These are phyloP conservation scores for Candida schatavii DNA, from an alignment of 805 yeast species.

Conservation along the genomic window DNA sequence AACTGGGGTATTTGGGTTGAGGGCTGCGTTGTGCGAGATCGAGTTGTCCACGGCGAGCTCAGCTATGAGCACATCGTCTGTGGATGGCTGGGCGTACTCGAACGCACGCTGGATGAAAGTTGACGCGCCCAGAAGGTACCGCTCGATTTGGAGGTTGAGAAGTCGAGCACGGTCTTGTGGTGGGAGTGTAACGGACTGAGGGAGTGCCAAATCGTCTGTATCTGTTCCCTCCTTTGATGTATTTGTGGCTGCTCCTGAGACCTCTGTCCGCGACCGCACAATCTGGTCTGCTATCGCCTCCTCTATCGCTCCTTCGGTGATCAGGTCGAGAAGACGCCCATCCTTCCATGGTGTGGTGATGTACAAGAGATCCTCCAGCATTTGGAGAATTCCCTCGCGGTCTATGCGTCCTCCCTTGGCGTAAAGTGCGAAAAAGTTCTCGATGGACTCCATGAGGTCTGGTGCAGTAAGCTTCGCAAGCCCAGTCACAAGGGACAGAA, in stretches of 20 bases:
- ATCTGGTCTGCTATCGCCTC: constrained; percentile 65
- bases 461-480: constrained; percentile 63
- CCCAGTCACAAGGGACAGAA: constrained; percentile 72
- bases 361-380: constrained; percentile 83
- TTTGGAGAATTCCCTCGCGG: constrained; percentile 73
- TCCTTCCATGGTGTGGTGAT: constrained; percentile 87
- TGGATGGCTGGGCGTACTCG: constrained; percentile 80
- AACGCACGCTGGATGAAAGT: constrained; percentile 83
- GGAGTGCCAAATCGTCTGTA: constrained; percentile 37
- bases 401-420: constrained; percentile 58
- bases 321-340: constrained; percentile 58
- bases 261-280: constrained; percentile 36
- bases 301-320: constrained; percentile 63
- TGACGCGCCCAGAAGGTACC: constrained; percentile 85
- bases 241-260: constrained; percentile 19
- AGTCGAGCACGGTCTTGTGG: constrained; percentile 53
- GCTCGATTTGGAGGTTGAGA: constrained; percentile 63
- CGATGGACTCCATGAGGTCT: constrained; percentile 75
- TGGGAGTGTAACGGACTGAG: constrained; percentile 52
- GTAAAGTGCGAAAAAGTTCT: constrained; percentile 76
- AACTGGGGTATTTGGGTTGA: constrained; percentile 77
- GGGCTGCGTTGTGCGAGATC: constrained; percentile 69
- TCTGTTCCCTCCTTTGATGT: constrained; percentile 9
- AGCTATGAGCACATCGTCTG: constrained; percentile 36
- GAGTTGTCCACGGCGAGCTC: constrained; percentile 32